These are phyloP conservation scores for Exophiala xenobiotica DNA, from an alignment of 2,329 filamentous ascomycete species.

Conservation along the genomic window DNA sequence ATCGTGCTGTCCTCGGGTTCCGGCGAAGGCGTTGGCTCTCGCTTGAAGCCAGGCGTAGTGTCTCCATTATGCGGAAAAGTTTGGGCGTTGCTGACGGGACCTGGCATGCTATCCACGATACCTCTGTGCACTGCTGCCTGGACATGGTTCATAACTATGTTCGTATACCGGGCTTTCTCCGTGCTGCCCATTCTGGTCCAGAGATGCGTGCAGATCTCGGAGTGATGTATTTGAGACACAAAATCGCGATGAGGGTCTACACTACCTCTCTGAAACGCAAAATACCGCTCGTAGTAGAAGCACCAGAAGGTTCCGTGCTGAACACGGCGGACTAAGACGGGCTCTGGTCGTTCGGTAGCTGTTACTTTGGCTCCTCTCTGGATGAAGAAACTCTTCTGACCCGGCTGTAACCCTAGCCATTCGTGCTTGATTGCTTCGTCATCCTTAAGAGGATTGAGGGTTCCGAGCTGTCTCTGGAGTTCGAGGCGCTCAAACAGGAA, in stretches of 20 bases:
- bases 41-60: background rate
- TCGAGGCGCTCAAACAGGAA: background rate
- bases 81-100: background rate
- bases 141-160: too few relatives aligned
- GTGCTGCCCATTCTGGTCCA: background rate
- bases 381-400: constrained; percentile 3
- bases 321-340: background rate
- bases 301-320: background rate
- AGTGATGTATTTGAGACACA: background rate
- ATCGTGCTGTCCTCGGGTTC: background rate
- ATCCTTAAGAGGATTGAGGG: background rate
- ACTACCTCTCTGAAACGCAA: background rate
- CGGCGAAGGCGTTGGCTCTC: background rate
- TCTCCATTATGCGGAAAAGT: background rate
- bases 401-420: constrained; percentile 1
- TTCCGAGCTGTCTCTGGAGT: background rate
- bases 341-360: background rate
- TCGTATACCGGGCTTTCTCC: background rate
- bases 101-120: background rate
- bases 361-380: background rate
- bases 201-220: background rate
- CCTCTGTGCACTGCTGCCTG: background rate
- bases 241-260: background rate
- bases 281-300: constrained; percentile 4
- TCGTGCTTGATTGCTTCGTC: constrained; percentile 1